Evolutionary conservation across 805 yeast genomes (phyloP).

Genomic region (Pichia pseudocactophila): DNA sequence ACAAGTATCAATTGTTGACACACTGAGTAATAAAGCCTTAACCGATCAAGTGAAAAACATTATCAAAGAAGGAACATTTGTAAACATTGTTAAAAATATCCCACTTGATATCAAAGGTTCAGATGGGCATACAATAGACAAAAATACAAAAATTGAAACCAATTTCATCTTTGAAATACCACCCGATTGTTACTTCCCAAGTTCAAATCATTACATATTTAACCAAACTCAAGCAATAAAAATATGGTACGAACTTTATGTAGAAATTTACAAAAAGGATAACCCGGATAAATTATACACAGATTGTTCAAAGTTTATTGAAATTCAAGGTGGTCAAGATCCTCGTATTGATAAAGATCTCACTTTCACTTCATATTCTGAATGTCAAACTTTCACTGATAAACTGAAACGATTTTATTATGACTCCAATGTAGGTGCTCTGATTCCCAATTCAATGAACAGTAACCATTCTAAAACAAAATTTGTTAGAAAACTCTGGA

Average conservation of each 20-base stretch:
- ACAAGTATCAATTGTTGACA: too few species aligned
- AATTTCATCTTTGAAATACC: too few species aligned
- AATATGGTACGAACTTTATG: conserved; percentile 1
- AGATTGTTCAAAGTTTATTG: conserved; percentile 1
- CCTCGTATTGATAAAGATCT: not conserved
- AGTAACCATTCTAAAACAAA: conserved; percentile 4
- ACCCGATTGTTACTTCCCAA: too few species aligned
- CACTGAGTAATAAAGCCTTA: too few species aligned
- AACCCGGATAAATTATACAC: not conserved
- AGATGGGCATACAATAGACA: too few species aligned
- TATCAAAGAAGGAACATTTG: too few species aligned
- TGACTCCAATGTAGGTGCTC: conserved; percentile 2
- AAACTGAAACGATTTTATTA: conserved; percentile 6
- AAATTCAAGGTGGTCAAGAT: conserved; percentile 6
- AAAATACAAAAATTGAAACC: too few species aligned
- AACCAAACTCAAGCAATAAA: too few species aligned
- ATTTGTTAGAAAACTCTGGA: conserved; percentile 7
- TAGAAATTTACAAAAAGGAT: conserved; percentile 5
- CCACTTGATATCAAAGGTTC: too few species aligned
- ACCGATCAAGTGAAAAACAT: too few species aligned
- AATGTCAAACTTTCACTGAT: not conserved
- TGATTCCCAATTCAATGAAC: conserved; percentile 2
- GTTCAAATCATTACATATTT: too few species aligned
- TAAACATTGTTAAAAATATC: too few species aligned
- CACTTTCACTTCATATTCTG: not conserved